Evolutionary conservation across 805 yeast genomes (phyloP).

Genomic region (Debaryomyces castellii): DNA sequence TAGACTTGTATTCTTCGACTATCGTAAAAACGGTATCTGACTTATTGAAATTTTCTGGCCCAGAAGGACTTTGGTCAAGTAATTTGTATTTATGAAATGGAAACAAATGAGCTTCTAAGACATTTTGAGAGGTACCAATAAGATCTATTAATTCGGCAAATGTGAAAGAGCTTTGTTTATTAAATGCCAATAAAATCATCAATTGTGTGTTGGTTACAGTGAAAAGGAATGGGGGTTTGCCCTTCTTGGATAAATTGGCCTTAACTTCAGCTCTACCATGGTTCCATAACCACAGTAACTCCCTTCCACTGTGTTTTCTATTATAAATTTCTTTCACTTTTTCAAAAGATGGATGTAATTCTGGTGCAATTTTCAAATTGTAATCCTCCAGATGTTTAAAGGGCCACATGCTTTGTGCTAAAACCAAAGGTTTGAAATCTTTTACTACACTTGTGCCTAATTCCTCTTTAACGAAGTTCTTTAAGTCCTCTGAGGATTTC

Average conservation of each 20-base stretch:
- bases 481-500: constrained; percentile 77
- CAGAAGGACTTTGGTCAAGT: constrained; percentile 64
- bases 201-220: constrained; percentile 84
- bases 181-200: constrained; percentile 82
- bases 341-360: constrained; percentile 61
- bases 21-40: constrained; percentile 62
- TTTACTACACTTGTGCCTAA: constrained; percentile 21
- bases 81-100: constrained; percentile 81
- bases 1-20: constrained; percentile 79
- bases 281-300: constrained; percentile 95
- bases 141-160: constrained; percentile 59
- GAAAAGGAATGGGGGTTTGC: constrained; percentile 77
- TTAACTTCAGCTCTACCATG: constrained; percentile 88
- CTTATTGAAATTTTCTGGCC: constrained; percentile 46
- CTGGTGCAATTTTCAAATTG: constrained; percentile 59
- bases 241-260: constrained; percentile 79
- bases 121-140: constrained; percentile 65
- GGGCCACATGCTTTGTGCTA: constrained; percentile 93
- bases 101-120: constrained; percentile 70
- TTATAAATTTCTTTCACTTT: constrained; percentile 69
- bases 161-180: constrained; percentile 61
- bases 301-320: constrained; percentile 79
- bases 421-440: constrained; percentile 69
- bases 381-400: constrained; percentile 45
- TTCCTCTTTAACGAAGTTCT: constrained; percentile 51